phyloP scores from a whole-genome alignment of 495 filamentous ascomycete genomes.

The Aspergillus saccharolyticus region DNA sequence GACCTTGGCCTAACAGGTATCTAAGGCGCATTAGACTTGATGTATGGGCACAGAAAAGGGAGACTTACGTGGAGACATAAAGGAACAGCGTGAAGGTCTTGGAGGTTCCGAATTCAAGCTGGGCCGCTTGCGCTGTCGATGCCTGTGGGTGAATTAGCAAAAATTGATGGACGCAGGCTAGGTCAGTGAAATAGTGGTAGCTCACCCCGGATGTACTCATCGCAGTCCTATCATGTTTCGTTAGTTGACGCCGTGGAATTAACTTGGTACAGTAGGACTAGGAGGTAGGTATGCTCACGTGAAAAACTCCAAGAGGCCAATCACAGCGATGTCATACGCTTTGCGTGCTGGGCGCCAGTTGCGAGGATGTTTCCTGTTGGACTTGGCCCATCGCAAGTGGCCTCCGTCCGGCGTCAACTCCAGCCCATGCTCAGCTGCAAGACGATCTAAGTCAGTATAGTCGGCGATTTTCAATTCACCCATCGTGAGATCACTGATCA shows the following conservation, averaged over 20 bases:
- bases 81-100: slow-evolving; percentile 21
- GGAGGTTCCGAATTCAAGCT: slow-evolving; percentile 16
- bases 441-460: neutral
- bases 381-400: slow-evolving; percentile 15
- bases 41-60: neutral
- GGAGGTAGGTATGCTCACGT: slow-evolving; percentile 16
- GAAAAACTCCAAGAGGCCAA: slow-evolving; percentile 25
- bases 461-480: neutral
- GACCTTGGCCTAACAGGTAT: slow-evolving; percentile 41
- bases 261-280: too few species aligned
- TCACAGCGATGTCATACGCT: slow-evolving; percentile 18
- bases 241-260: neutral
- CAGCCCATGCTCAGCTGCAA: slow-evolving; percentile 10
- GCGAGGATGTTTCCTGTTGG: slow-evolving; percentile 21
- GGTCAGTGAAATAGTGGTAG: neutral
- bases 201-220: slow-evolving; percentile 28
- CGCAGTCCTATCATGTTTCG: slow-evolving; percentile 18
- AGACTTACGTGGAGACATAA: slow-evolving; percentile 27
- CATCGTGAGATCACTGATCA: neutral
- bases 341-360: slow-evolving; percentile 23
- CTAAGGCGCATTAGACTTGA: slow-evolving; percentile 16
- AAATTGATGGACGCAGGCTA: neutral
- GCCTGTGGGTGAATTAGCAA: slow-evolving; percentile 10
- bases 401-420: slow-evolving; percentile 15
- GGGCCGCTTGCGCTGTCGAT: slow-evolving; percentile 19